Evolutionary conservation across 2,329 filamentous ascomycete genomes (phyloP), one percentile per base, ranked within the genome.

Genomic region (Aspergillus bombycis): DNA sequence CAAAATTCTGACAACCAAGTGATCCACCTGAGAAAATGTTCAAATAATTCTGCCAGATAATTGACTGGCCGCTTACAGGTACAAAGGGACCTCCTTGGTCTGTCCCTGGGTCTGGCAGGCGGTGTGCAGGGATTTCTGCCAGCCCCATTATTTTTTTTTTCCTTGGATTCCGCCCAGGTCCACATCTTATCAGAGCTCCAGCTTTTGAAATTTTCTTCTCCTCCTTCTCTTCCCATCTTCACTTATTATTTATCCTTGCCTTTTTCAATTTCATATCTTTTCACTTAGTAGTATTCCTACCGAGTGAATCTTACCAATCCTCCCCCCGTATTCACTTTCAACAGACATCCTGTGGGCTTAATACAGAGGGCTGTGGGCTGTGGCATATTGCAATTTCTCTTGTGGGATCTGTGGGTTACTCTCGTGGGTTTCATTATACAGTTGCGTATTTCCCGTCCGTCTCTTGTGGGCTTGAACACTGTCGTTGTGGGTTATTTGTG

Each of bases 381-480:
- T 77, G 72, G 72, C 67, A 74, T 75, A 77, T 70, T 74, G 71
- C 75, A 74, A 72, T 74, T 72, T 75, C 74, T 78, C 72, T 75
- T 75, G 75, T 79, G 78, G 77, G 78, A 73, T 76, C 72, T 75
- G 69, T 74, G 72, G 70, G 73, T 75, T 72, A 73, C 71, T 72
- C 69, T 75, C 71, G 77, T 79, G 77, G 77, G 76, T 77, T 79
- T 74, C 75, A 74, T 72, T 68, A 77, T 70, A 74, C 69, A 67
- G 73, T 76, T 76, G 75, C 74, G 74, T 78, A 73, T 77, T 71
- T 72, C 74, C 77, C 76, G 77, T 78, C 75, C 68, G 69, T 75
- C 75, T 75, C 75, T 78, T 68, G 78, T 79, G 78, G 78, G 78
- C 77, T 79, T 79, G 72, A 77, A 75, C 74, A 75, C 67, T 77